Evolutionary conservation across 345 rosid genomes (phyloP).

Genomic region (Brassica nigra): DNA sequence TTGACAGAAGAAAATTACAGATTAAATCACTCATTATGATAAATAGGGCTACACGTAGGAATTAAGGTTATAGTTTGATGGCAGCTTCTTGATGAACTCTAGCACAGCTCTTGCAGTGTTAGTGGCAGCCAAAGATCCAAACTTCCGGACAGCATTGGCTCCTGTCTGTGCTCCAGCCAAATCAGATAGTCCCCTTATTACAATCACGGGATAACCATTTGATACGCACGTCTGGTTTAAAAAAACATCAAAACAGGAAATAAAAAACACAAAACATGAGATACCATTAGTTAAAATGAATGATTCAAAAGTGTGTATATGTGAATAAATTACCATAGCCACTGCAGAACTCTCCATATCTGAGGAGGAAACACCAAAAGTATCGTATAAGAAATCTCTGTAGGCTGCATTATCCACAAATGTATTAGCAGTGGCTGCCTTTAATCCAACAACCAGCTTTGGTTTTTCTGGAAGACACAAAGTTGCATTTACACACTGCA

Average conservation of each 20-base stretch:
- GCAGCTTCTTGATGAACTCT: conserved; percentile 38
- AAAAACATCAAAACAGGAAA: neutral
- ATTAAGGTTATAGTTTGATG: neutral
- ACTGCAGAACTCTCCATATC: conserved; percentile 64
- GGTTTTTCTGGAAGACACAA: conserved; percentile 50
- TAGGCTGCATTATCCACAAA: conserved; percentile 61
- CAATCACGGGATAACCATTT: conserved; percentile 51
- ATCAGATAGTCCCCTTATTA: conserved; percentile 52
- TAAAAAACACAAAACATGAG: neutral
- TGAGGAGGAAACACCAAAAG: conserved; percentile 47
- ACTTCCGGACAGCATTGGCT: conserved; percentile 29
- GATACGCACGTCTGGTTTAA: conserved; percentile 50
- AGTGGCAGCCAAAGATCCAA: conserved; percentile 49
- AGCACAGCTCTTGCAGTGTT: conserved; percentile 48
- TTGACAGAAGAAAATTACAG: neutral
- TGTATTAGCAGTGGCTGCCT: conserved; percentile 50
- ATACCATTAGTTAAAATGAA: neutral
- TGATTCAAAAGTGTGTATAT: neutral
- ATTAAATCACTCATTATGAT: neutral
- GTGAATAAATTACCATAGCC: conserved; percentile 43
- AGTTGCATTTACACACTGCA: conserved; percentile 53
- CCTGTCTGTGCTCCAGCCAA: conserved; percentile 53
- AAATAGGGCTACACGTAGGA: neutral
- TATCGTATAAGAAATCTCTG: conserved; percentile 42
- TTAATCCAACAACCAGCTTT: conserved; percentile 51